Percentiles rank a stretch among this genome's conserved stretches.
Evolutionary conservation across 108 stramenopile genomes (phyloP).

Genomic region (Asterionellopsis glacialis): DNA sequence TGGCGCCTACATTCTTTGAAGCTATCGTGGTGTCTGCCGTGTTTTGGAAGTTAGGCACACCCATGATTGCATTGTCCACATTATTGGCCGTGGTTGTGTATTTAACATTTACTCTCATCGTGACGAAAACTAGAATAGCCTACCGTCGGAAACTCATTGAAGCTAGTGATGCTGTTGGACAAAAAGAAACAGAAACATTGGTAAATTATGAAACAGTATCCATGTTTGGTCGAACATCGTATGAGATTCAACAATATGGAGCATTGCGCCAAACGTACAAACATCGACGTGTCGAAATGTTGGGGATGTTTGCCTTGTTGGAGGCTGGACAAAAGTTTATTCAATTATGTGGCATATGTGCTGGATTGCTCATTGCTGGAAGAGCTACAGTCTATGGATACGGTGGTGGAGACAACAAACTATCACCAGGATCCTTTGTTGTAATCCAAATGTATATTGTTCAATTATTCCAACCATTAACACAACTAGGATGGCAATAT

Average conservation of each 20-base stretch:
- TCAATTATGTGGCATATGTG: constrained; percentile 17
- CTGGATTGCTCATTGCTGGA: constrained; percentile 30
- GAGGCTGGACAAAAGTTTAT: constrained; percentile 38
- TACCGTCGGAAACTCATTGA: constrained; percentile 27
- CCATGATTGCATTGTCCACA: constrained; percentile 23
- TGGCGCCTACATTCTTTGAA: constrained; percentile 35
- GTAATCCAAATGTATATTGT: constrained; percentile 40
- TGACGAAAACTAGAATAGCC: constrained; percentile 27
- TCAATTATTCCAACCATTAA: constrained; percentile 34
- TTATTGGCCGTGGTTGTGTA: constrained; percentile 20
- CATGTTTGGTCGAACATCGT: constrained; percentile 35
- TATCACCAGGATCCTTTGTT: constrained; percentile 35
- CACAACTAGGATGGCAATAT: constrained; percentile 28
- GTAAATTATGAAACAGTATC: constrained; percentile 43
- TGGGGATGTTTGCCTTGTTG: constrained; percentile 28
- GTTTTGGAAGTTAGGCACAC: constrained; percentile 36
- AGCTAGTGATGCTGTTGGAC: constrained; percentile 29
- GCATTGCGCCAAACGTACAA: constrained; percentile 24
- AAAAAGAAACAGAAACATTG: constrained; percentile 37
- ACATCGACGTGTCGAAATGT: constrained; percentile 31
- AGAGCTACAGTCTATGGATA: constrained; percentile 31
- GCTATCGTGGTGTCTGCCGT: constrained; percentile 24
- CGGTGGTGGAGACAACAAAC: not conserved
- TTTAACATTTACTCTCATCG: constrained; percentile 17
- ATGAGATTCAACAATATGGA: constrained; percentile 29